Percentiles rank a stretch among this genome's conserved stretches.
These are phyloP conservation scores for Clarireedia hainanense DNA, from an alignment of 2,329 filamentous ascomycete genomes.

Conservation along the genomic window DNA sequence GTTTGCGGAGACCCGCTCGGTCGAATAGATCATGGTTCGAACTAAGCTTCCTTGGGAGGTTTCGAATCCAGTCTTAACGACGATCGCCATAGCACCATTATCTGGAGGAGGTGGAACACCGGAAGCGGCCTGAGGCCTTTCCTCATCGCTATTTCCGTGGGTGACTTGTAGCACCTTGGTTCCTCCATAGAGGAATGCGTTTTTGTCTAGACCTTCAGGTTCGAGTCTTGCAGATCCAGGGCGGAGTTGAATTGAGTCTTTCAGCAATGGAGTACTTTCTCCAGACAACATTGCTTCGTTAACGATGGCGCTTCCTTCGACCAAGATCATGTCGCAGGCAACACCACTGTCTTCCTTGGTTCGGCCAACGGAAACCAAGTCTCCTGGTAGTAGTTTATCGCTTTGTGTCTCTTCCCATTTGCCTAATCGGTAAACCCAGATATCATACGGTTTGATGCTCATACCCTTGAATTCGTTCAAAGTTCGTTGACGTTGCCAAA, in stretches of 20 bases:
- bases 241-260: slow-evolving; percentile 89
- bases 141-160: slow-evolving; percentile 72
- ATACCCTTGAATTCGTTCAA: slow-evolving; percentile 95
- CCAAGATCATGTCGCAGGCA: slow-evolving; percentile 91
- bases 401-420: slow-evolving; percentile 86
- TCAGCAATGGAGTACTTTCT: slow-evolving; percentile 92
- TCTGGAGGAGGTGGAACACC: slow-evolving; percentile 82
- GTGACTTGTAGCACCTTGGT: slow-evolving; percentile 96
- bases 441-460: slow-evolving; percentile 97
- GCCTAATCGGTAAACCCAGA: slow-evolving; percentile 81
- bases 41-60: slow-evolving; percentile 97
- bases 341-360: slow-evolving; percentile 97
- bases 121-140: slow-evolving; percentile 61
- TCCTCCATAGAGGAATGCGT: slow-evolving; percentile 90
- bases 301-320: slow-evolving; percentile 93
- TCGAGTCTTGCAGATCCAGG: slow-evolving; percentile 76
- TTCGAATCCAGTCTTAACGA: slow-evolving; percentile 97
- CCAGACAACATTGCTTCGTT: slow-evolving; percentile 99
- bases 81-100: slow-evolving; percentile 85
- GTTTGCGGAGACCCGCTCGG: slow-evolving; percentile 96
- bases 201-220: slow-evolving; percentile 89
- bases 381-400: slow-evolving; percentile 86
- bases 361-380: slow-evolving; percentile 83
- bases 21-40: slow-evolving; percentile 99
- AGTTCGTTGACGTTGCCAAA: slow-evolving; percentile 96